phyloP scores from a whole-genome alignment of 2,329 filamentous ascomycete species.

The Mariannaea elegans region DNA sequence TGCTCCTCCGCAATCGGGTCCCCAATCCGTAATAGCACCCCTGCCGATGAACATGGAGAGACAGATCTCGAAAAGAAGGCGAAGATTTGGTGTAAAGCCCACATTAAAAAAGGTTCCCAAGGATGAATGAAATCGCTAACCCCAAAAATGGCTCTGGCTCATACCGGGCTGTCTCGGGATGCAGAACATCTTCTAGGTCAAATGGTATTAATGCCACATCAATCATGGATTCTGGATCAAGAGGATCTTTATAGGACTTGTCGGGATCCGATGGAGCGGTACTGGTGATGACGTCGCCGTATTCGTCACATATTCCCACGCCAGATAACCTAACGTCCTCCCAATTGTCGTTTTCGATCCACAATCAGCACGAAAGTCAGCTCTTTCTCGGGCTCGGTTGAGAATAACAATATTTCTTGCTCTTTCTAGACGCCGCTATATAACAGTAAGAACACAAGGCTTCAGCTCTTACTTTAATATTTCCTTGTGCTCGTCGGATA shows the following conservation, averaged over 20 bases:
- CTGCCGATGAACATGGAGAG: conserved; percentile 12
- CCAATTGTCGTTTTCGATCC: conserved; percentile 14
- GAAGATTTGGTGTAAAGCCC: neutral
- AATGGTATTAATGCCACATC: conserved; percentile 4
- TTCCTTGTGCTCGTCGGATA: too few species aligned
- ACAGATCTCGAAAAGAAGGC: conserved; percentile 13
- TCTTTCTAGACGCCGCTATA: too few species aligned
- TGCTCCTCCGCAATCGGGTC: conserved; percentile 25
- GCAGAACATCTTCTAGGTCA: neutral
- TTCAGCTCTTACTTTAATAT: too few species aligned
- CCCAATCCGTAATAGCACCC: conserved; percentile 16
- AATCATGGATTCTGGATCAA: conserved; percentile 11
- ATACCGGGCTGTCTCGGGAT: conserved; percentile 1
- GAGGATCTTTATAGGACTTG: conserved; percentile 13
- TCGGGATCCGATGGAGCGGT: conserved; percentile 2
- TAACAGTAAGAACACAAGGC: too few species aligned
- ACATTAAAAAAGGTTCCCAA: conserved; percentile 19
- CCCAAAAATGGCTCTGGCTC: conserved; percentile 15
- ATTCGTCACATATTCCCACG: conserved; percentile 11
- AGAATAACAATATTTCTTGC: too few species aligned
- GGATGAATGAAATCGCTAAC: conserved; percentile 22
- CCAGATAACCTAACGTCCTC: conserved; percentile 18
- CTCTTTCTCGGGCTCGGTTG: too few species aligned
- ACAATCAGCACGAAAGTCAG: conserved; percentile 13
- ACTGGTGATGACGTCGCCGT: neutral